Base-by-base conservation (phyloP, 202 grass and related monocot species). In the Bolboschoenoplectus hybrid region DNA sequence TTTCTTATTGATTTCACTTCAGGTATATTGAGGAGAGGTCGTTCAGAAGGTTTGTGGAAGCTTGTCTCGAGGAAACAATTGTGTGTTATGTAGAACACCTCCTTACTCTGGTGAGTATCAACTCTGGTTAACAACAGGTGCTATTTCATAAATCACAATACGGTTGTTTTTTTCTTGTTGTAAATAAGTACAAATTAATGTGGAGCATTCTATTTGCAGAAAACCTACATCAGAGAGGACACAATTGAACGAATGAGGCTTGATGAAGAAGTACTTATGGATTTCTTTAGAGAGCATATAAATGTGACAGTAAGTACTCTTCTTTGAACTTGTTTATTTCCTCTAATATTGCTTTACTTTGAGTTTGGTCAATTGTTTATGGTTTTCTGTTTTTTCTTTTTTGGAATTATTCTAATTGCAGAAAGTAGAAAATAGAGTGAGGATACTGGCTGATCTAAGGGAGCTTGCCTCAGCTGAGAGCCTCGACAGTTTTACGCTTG, bases 391-490 rank as follows among this genome's bases (percentile, higher is more conserved):
- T 3, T n/a, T 19, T 8, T 32, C 16, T 36, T 36, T 9, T 38
- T 20, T 35, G 6, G 3, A 66, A 51, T 60, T 72, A 50, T 64
- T 16, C 3, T 65, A 52, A 65, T 83, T 91, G 9, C 89, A 99
- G 97, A 99, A 99, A 99, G 93, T 99, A 79, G 97, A 99, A 84
- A 97, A 85, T 86, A 97, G 97, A 89, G 89, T 99, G 55, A 91
- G 94, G 39, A 94, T 97, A 90, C 68, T 99, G 77, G 92, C 87
- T 82, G 97, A 99, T 97, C 89, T 99, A 51, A 97, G 93, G 81
- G 97, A 99, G 85, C 89, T 99, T 63, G 97, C 92, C 86, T 99
- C 97, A 80, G 97, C 97, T 84, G 97, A 97, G 89, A 97, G 93
- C 89, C 87, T 99, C 81, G 97, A 99, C 82, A 97, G 85, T 87